Conservation (phyloP, 2,329 filamentous ascomycete genomes). For the Talaromyces sp. region DNA sequence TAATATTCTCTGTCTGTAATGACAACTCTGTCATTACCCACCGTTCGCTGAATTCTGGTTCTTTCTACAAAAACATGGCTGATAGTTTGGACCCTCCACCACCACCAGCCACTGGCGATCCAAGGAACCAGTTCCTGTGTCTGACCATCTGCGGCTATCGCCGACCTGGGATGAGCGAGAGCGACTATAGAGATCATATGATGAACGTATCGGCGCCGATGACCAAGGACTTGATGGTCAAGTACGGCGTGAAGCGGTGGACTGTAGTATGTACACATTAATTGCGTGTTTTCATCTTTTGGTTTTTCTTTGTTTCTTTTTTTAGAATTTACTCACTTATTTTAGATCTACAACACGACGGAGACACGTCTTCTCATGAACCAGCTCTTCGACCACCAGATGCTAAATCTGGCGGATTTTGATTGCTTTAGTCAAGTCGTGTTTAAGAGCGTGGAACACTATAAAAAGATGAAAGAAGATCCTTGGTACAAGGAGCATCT, state of each 20-base stretch:
- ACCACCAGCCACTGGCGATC: neutral
- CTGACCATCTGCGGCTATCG: slow-evolving; percentile 49
- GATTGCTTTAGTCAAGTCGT: slow-evolving; percentile 46
- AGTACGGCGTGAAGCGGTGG: slow-evolving; percentile 20
- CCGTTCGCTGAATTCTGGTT: neutral
- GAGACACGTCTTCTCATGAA: slow-evolving; percentile 37
- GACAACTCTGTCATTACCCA: too few species aligned
- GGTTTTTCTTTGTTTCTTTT: too few species aligned
- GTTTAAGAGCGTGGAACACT: slow-evolving; percentile 34
- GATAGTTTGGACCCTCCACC: neutral
- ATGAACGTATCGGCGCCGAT: slow-evolving; percentile 43
- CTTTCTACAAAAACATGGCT: neutral
- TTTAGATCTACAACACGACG: slow-evolving; percentile 39
- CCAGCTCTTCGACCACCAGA: slow-evolving; percentile 42
- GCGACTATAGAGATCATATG: slow-evolving; percentile 47
- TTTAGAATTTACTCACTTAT: neutral
- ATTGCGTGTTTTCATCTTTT: too few species aligned
- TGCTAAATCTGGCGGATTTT: slow-evolving; percentile 45
- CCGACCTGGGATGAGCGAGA: slow-evolving; percentile 45
- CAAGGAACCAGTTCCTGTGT: slow-evolving; percentile 29
- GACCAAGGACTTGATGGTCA: slow-evolving; percentile 47
- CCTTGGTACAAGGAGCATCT: slow-evolving; percentile 46
- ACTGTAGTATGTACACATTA: too few species aligned
- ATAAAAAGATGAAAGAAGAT: slow-evolving; percentile 46
- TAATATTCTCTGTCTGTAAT: neutral